Evolutionary conservation across 495 filamentous ascomycete genomes (phyloP).

Genomic region (Xylaria cubensis): DNA sequence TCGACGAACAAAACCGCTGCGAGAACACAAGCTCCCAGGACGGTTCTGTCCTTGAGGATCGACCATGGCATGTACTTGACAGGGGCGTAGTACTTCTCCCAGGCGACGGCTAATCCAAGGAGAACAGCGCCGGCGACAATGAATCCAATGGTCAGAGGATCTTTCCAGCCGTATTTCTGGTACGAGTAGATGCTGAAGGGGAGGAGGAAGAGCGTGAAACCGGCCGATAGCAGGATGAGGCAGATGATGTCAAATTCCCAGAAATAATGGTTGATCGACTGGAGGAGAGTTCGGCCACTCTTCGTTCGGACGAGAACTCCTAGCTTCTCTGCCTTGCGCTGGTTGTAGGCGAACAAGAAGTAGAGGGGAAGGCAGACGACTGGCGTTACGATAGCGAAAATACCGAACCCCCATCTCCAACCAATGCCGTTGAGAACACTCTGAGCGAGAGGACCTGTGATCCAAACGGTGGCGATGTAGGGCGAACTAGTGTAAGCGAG

Average conservation of each 20-base stretch:
- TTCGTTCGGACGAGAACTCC: constrained; percentile 50
- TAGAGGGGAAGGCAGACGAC: constrained; percentile 61
- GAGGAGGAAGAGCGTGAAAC: constrained; percentile 65
- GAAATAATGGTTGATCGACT: constrained; percentile 61
- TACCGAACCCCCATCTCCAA: constrained; percentile 71
- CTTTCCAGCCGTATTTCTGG: constrained; percentile 56
- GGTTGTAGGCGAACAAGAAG: constrained; percentile 59
- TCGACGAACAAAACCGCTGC: constrained; percentile 61
- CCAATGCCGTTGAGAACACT: constrained; percentile 52
- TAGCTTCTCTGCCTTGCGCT: constrained; percentile 55
- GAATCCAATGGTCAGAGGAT: constrained; percentile 61
- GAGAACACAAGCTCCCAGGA: constrained; percentile 63
- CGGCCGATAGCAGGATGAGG: constrained; percentile 59
- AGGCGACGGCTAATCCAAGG: constrained; percentile 60
- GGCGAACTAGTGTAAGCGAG: constrained; percentile 69
- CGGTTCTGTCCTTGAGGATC: constrained; percentile 64
- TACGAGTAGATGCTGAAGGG: constrained; percentile 63
- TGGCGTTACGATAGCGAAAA: constrained; percentile 65
- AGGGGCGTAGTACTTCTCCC: constrained; percentile 62
- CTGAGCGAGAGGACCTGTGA: constrained; percentile 53
- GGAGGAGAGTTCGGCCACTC: constrained; percentile 54
- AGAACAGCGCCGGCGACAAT: constrained; percentile 61
- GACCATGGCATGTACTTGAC: constrained; percentile 64
- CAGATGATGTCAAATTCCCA: constrained; percentile 66
- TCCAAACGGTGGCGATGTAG: constrained; percentile 68